Base-by-base conservation (phyloP, 768 basidiomycete genomes). In the Paxillus rubicundulus region DNA sequence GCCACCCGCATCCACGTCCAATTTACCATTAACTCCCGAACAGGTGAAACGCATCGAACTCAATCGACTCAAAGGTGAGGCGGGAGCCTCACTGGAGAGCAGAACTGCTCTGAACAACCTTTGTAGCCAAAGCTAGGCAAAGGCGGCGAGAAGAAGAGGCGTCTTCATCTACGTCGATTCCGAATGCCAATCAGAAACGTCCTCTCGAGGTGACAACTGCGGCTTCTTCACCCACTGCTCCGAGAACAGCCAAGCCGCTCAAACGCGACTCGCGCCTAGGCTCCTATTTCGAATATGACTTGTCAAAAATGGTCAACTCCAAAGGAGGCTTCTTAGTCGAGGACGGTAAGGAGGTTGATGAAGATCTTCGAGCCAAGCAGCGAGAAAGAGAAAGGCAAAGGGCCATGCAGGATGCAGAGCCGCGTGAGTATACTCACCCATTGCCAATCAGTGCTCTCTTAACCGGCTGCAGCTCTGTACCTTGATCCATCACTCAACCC, bases 271-370 rank as follows among this genome's bases (percentile, higher is more conserved):
- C 85, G 12, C 81, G 89, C 32, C 75, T 93, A 10, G 96, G 92
- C 24, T 90, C 83, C 44, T 98, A 98, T 73, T 96, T 96, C 59
- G 96, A 98, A 59, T 98, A 97, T 82, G 95, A 98, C 68, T 71
- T 98, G 13, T 89, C 89, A 12, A 98, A 97, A 77, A 90, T 98
- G 85, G 87, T 93, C 64, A 98, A 99, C 68, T 87, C 93, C 8
- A 89, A 94, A 67, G 97, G 96, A 46, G 97, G 97, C 1, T 99
- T 98, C 70, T 71, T 99, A 63, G 77, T 96, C 5, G 91, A 96
- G 57, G 94, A 96, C 40, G 85, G 82, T n/a, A 82, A 84, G 58
- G 88, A 89, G 56, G 78, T 83, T 2, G 85, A 91, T 61, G 91
- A 90, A 52, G 85, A 88, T 21, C 70, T 84, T 54, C 76, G 83